These are phyloP conservation scores for Termitomyces sp. DNA, from an alignment of 768 basidiomycete species.

Conservation along the genomic window DNA sequence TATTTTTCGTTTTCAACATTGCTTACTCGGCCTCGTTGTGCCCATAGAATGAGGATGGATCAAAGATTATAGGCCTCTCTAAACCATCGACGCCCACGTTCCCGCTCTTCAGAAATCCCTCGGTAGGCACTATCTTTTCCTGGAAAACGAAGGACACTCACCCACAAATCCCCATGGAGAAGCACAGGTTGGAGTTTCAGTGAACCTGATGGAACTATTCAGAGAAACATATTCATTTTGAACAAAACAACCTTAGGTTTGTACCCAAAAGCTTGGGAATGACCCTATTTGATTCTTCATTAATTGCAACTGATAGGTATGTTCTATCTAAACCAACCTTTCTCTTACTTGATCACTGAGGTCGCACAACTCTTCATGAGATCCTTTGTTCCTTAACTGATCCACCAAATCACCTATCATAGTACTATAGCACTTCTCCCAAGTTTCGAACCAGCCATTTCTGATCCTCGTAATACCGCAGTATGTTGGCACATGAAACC, in stretches of 20 bases:
- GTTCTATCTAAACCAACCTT: conserved; percentile 30
- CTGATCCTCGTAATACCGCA: conserved; percentile 69
- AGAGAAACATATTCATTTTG: background rate
- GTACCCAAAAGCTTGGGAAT: conserved; percentile 65
- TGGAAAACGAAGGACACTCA: conserved; percentile 25
- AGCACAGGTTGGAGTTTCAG: conserved; percentile 63
- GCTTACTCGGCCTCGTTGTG: conserved; percentile 81
- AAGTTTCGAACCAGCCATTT: conserved; percentile 71
- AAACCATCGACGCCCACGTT: conserved; percentile 60
- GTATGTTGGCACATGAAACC: conserved; percentile 72
- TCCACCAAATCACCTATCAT: conserved; percentile 58
- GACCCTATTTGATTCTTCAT: conserved; percentile 41
- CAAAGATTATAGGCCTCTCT: conserved; percentile 67
- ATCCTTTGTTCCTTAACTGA: conserved; percentile 38
- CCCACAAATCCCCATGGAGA: conserved; percentile 82
- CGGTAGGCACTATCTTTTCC: background rate
- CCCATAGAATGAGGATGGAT: conserved; percentile 77
- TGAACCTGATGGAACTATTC: conserved; percentile 26
- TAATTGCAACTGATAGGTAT: background rate
- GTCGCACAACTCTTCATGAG: conserved; percentile 41
- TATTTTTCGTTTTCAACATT: no score
- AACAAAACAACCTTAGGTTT: background rate
- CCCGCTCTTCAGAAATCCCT: conserved; percentile 48
- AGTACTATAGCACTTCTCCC: conserved; percentile 65
- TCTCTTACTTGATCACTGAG: conserved; percentile 49